Evolutionary conservation across 345 rosid genomes (phyloP).

Genomic region (Salix arbutifolia): DNA sequence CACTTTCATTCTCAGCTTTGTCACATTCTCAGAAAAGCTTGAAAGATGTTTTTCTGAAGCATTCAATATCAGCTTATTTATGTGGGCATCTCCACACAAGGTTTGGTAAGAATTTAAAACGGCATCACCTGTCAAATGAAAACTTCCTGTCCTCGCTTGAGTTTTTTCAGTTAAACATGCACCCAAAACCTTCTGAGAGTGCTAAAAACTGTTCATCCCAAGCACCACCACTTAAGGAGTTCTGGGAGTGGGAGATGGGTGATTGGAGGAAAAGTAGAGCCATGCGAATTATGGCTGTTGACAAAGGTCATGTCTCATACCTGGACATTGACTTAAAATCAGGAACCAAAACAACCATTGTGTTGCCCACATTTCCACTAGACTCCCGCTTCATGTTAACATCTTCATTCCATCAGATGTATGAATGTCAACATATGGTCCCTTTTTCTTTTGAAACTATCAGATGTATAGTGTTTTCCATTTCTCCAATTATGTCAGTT

Average conservation of each 20-base stretch:
- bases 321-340: constrained; percentile 60
- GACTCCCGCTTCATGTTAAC: constrained; percentile 91
- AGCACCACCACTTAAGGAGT: constrained; percentile 49
- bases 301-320: constrained; percentile 83
- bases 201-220: constrained; percentile 56
- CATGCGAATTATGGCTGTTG: constrained; percentile 79
- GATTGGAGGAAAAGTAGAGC: constrained; percentile 91
- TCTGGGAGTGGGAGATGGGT: constrained; percentile 99
- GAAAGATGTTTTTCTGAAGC: constrained; percentile 72
- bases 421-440: constrained; percentile 63
- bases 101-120: constrained; percentile 87
- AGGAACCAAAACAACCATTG: constrained; percentile 52
- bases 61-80: constrained; percentile 74
- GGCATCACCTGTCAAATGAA: constrained; percentile 53
- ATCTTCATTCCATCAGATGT: constrained; percentile 44
- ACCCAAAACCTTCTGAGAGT: constrained; percentile 36
- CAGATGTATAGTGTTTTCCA: constrained; percentile 80
- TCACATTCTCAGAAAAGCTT: constrained; percentile 59
- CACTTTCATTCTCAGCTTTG: constrained; percentile 72
- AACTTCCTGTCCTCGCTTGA: constrained; percentile 34
- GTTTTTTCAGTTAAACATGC: constrained; percentile 70
- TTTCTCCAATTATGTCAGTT: constrained; percentile 53
- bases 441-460: constrained; percentile 75
- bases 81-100: constrained; percentile 87
- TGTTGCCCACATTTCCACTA: constrained; percentile 85